phyloP scores from a whole-genome alignment of 257 asterid genomes.

The Phtheirospermum japonicum region DNA sequence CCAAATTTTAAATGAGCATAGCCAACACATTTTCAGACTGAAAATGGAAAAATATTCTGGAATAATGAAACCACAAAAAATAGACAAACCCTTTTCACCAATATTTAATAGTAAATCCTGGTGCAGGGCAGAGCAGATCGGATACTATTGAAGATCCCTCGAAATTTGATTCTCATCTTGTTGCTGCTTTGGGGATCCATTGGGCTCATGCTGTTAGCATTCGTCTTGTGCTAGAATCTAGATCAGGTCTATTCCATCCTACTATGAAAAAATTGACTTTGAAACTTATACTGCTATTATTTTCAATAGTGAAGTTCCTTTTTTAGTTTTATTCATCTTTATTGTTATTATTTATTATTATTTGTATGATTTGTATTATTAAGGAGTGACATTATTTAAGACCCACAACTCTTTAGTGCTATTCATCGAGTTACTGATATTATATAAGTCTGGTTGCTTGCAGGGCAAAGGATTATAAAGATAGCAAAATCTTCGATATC shows the following conservation, averaged over 20 bases:
- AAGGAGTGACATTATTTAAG: no score
- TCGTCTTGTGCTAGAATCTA: slow-evolving; percentile 77
- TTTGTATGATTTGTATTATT: no score
- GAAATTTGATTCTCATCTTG: slow-evolving; percentile 61
- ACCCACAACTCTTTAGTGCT: not conserved
- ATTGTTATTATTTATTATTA: not conserved
- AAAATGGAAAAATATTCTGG: not conserved
- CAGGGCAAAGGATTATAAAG: slow-evolving; percentile 80
- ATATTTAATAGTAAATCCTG: slow-evolving; percentile 26
- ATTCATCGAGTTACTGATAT: not conserved
- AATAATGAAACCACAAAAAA: not conserved
- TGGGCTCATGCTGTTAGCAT: slow-evolving; percentile 92
- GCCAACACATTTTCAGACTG: slow-evolving; percentile 3
- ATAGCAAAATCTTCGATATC: slow-evolving; percentile 79
- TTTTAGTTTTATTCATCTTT: not conserved
- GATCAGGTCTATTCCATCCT: slow-evolving; percentile 54
- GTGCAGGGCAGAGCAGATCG: slow-evolving; percentile 45
- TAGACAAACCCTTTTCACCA: not conserved
- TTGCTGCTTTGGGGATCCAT: slow-evolving; percentile 86
- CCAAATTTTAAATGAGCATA: slow-evolving; percentile 7
- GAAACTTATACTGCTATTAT: slow-evolving; percentile 10
- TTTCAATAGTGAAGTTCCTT: not conserved
- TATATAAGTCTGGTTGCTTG: slow-evolving; percentile 26
- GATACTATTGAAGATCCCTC: slow-evolving; percentile 36
- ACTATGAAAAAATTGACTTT: slow-evolving; percentile 16